A percentile compares a stretch with the other conserved stretches of the same genome.
Evolutionary conservation across 1,139 yeast genomes (phyloP).

Genomic region (Suhomyces wounanorum): DNA sequence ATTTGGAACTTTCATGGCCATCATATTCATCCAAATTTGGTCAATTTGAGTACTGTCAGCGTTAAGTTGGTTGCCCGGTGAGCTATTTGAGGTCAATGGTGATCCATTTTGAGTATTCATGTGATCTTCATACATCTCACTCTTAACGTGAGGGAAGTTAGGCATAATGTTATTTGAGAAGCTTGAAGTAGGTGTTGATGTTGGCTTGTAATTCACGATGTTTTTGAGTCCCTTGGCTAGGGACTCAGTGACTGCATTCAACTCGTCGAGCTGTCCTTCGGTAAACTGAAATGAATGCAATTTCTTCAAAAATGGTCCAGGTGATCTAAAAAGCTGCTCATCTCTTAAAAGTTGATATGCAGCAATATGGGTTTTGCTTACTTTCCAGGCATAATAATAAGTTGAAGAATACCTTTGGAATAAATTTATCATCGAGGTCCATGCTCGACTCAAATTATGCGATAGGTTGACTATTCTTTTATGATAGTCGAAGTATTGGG

Average conservation of each 20-base stretch:
- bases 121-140: not conserved
- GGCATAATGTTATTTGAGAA: not conserved
- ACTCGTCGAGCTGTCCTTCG: constrained; percentile 17
- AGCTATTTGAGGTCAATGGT: constrained; percentile 2
- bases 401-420: constrained; percentile 28
- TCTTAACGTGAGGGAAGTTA: not conserved
- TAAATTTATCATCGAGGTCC: constrained; percentile 11
- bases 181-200: not conserved
- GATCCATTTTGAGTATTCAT: not conserved
- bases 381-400: constrained; percentile 58
- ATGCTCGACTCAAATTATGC: constrained; percentile 3
- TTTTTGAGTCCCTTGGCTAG: constrained; percentile 13
- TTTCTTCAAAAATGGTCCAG: constrained; percentile 13
- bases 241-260: constrained; percentile 12
- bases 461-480: constrained; percentile 10
- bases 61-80: constrained; percentile 11
- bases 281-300: constrained; percentile 19
- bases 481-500: constrained; percentile 16
- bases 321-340: constrained; percentile 15
- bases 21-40: constrained; percentile 21
- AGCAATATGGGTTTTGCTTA: constrained; percentile 41
- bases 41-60: constrained; percentile 15
- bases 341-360: constrained; percentile 14
- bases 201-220: constrained; percentile 8
- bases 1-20: constrained; percentile 14